Percentiles rank a stretch among this genome's conserved stretches.
Evolutionary conservation across 1,284 basidiomycete genomes (phyloP).

Genomic region (Austroboletus sp.): DNA sequence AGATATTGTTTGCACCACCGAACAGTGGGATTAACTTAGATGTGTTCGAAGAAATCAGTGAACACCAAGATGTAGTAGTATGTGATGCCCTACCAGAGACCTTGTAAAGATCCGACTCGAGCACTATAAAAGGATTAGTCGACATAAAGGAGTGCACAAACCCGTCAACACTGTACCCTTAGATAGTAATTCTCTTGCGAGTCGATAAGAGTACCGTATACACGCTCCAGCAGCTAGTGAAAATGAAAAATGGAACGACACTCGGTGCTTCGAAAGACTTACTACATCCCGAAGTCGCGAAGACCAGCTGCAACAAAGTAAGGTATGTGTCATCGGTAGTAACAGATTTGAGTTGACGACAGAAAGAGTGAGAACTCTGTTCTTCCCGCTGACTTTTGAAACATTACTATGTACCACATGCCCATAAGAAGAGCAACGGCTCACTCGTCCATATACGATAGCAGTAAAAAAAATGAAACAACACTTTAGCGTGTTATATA

Average conservation of each 20-base stretch:
- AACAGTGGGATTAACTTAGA: conserved; percentile 4
- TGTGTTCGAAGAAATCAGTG: neutral
- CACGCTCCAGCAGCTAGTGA: conserved; percentile 3
- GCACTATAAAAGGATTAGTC: neutral
- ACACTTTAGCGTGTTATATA: neutral
- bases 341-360: conserved; percentile 1
- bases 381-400: conserved; percentile 11
- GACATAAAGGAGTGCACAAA: conserved; percentile 1
- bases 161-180: conserved; percentile 1
- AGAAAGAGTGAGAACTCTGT: conserved; percentile 7
- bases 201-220: conserved; percentile 3
- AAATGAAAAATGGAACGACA: neutral
- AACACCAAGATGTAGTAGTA: neutral
- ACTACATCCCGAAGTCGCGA: neutral
- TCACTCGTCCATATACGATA: conserved; percentile 15
- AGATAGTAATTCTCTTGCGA: neutral
- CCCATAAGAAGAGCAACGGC: neutral
- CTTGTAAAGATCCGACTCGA: conserved; percentile 5
- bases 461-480: conserved; percentile 14
- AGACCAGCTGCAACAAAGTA: neutral
- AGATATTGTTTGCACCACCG: neutral
- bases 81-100: neutral
- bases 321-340: neutral
- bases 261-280: neutral
- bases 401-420: neutral